Base-by-base conservation (phyloP, 345 rosid species). In the Tarenaya hassleriana region DNA sequence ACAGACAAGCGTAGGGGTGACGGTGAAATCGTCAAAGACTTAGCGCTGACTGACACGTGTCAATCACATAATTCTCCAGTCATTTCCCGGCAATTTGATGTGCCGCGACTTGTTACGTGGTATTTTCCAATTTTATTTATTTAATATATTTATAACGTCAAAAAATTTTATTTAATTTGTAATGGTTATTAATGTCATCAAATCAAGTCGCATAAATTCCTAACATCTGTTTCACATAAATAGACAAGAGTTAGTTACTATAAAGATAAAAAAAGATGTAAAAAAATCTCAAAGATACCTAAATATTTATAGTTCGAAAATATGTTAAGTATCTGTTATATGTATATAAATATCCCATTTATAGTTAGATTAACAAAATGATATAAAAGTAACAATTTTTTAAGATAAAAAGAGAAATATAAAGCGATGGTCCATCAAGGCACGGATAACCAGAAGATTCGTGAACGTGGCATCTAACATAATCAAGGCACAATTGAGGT, bases 11-110 rank as follows among this genome's bases (percentile, higher is more conserved):
- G 47, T 62, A 42, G 44, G 63, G 61, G 67, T 38, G 41, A 63
- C 62, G 55, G 65, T 50, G 74, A 61, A 60, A 60, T 61, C 62
- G 74, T 53, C 64, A 60, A 35, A 16, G 39, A 47, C 54, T 7
- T 2, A 10, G 15, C 9, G 12, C 7, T 34, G 19, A 57, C 18
- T 9, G 68, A 64, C 78, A 78, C 80, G 78, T 75, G 73, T 71
- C 52, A 7, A 55, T 50, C 27, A 3, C 46, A 18, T 31, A 56
- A 3, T 42, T 48, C n/a, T 34, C 27, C 42, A 39, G 62, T 78
- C 41, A 50, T 43, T 67, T 57, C 34, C 55, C 57, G 47, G 41
- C 55, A 38, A 13, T 43, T 39, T 64, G 66, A 55, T 76, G 56
- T 62, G 76, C 63, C 73, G 58, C 58, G 18, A 27, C 21, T 34